These are phyloP conservation scores for Cystoderma amianthinum DNA, from an alignment of 768 basidiomycete species.

Conservation along the genomic window DNA sequence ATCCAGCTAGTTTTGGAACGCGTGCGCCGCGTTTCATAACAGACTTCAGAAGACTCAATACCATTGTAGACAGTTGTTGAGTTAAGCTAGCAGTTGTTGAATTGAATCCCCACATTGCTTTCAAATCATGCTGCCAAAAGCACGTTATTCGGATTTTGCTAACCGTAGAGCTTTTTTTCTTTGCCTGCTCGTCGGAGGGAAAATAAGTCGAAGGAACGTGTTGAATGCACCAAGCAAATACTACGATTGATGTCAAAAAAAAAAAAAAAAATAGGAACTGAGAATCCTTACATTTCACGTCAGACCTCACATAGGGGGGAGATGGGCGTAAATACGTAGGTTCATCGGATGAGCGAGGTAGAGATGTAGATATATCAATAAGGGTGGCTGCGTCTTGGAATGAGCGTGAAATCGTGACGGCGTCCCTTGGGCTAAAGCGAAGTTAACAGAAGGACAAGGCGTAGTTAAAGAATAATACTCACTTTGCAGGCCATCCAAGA, in stretches of 20 bases:
- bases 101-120: conserved; percentile 77
- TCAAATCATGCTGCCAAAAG: conserved; percentile 94
- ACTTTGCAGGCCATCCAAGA: conserved; percentile 97
- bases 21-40: conserved; percentile 69
- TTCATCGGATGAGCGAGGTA: conserved; percentile 86
- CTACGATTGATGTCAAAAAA: conserved; percentile 24
- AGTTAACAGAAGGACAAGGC: conserved; percentile 6
- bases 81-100: conserved; percentile 48
- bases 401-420: conserved; percentile 87
- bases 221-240: conserved; percentile 95
- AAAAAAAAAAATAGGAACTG: conserved; percentile 5
- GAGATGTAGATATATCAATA: conserved; percentile 88
- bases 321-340: conserved; percentile 87
- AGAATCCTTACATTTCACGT: conserved; percentile 52
- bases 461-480: conserved; percentile 21
- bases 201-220: conserved; percentile 31
- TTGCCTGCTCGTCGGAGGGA: conserved; percentile 18
- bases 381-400: conserved; percentile 76
- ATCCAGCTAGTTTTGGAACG: conserved; percentile 69
- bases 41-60: conserved; percentile 75
- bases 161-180: conserved; percentile 22
- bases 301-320: conserved; percentile 88
- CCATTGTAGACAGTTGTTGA: conserved; percentile 84
- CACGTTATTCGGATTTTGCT: conserved; percentile 73
- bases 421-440: conserved; percentile 75